Base-by-base conservation (phyloP, 177 flowering plant genomes). In the Vitis hybrid region DNA sequence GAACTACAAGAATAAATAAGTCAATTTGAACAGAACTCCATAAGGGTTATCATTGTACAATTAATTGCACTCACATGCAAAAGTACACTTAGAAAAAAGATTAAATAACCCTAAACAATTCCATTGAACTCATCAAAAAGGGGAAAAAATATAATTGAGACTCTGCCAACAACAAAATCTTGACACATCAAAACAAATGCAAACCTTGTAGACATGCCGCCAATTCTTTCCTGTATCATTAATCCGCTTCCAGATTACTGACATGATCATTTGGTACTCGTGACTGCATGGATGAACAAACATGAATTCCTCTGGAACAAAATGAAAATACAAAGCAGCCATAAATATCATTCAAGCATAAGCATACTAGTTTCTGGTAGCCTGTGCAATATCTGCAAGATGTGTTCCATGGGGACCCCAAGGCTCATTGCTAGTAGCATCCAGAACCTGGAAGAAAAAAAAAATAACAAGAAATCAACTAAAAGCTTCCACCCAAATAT, bases 391-490 rank as follows among this genome's bases (percentile, higher is more conserved):
- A 75, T 96, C 99, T 61, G 97, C 90, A 68, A 96, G 93, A 74
- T 80, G 87, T 55, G 97, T 75, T 73, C 98, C 99, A 88, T 96
- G 98, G 66, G 99, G 98, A 78, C 99, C 99, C 99, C 98, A 93
- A 3, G 97, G 87, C 81, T 96, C 99, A 81, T 96, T 96, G 84
- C 98, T 96, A 56, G 99, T 96, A 62, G 98, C 89, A 85, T 93
- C 98, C 75, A 96, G 99, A 80, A 96, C 97, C 99, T 96, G 75
- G 48, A 82, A 71, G 71, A n/a, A 56, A 40, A 66, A 60, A 46
- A 50, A 12, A 27, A n/a, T n/a, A 32, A 21, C 18, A 46, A 52
- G n/a, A 1, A 30, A 62, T 16, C 8, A 56, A 7, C 21, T 27
- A 27, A 27, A 27, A 27, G 30, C 30, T 27, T 27, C 30, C 30